Evolutionary conservation across 2,329 filamentous ascomycete genomes (phyloP).

Genomic region (Diplodia mutila): DNA sequence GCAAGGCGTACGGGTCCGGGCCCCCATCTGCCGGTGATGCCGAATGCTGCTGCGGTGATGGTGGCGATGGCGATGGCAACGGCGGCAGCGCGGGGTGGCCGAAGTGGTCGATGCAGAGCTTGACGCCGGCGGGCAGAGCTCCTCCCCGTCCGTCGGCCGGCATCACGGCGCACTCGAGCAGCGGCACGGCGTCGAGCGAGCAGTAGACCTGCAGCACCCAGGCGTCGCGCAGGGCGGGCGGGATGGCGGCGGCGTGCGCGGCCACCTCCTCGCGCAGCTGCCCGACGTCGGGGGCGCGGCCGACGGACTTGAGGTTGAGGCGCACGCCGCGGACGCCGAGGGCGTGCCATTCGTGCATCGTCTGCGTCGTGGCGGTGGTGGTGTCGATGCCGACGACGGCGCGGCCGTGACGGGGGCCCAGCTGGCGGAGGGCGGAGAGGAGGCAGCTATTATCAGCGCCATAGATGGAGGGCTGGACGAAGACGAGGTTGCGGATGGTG

Average conservation of each 20-base stretch:
- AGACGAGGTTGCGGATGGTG: slow-evolving; percentile 59
- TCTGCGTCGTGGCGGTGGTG: slow-evolving; percentile 28
- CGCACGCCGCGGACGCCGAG: slow-evolving; percentile 63
- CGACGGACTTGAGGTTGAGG: slow-evolving; percentile 61
- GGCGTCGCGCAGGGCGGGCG: slow-evolving; percentile 40
- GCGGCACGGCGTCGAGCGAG: slow-evolving; percentile 54
- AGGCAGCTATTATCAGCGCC: slow-evolving; percentile 64
- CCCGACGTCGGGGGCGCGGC: slow-evolving; percentile 41
- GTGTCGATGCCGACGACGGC: slow-evolving; percentile 63
- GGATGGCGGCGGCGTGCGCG: slow-evolving; percentile 56
- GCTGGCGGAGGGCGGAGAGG: slow-evolving; percentile 55
- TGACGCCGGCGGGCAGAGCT: slow-evolving; percentile 52
- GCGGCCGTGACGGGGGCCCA: slow-evolving; percentile 56
- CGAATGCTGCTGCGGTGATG: no score
- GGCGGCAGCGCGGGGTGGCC: slow-evolving; percentile 54
- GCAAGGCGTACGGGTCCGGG: slow-evolving; percentile 46
- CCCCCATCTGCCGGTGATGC: slow-evolving; percentile 34
- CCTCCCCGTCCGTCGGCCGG: no score
- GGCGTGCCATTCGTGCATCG: slow-evolving; percentile 58
- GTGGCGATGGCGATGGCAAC: neutral
- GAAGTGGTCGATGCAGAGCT: slow-evolving; percentile 64
- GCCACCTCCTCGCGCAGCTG: slow-evolving; percentile 51
- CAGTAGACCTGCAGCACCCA: slow-evolving; percentile 66
- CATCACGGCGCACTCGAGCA: slow-evolving; percentile 56
- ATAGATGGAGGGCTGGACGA: slow-evolving; percentile 65